phyloP scores from a whole-genome alignment of 2,329 filamentous ascomycete genomes.

The Monilinia laxa region DNA sequence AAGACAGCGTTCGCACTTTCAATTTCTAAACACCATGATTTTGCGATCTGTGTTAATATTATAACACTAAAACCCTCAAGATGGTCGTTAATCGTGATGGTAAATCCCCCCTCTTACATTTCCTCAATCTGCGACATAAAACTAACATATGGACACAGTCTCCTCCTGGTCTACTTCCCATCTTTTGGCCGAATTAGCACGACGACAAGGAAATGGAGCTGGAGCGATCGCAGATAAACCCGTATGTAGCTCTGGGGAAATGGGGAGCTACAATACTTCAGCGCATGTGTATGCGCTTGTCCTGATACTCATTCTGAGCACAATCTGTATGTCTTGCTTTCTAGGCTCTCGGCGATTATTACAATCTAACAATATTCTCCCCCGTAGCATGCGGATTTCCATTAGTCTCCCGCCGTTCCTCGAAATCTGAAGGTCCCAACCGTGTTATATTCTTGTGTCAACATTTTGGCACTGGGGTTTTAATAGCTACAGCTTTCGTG shows the following conservation, averaged over 20 bases:
- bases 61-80: conserved; percentile 21
- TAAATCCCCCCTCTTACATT: not conserved
- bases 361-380: not conserved
- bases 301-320: conserved; percentile 56
- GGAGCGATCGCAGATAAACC: conserved; percentile 41
- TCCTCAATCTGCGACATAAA: not conserved
- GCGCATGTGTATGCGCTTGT: conserved; percentile 58
- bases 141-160: conserved; percentile 11
- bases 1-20: not conserved
- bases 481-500: conserved; percentile 85
- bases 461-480: conserved; percentile 78
- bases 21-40: conserved; percentile 13
- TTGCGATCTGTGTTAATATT: conserved; percentile 4
- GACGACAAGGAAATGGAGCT: conserved; percentile 45
- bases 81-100: conserved; percentile 22
- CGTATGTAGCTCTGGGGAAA: conserved; percentile 52
- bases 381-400: conserved; percentile 41
- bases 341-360: conserved; percentile 19
- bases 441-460: conserved; percentile 55
- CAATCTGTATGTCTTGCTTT: conserved; percentile 43
- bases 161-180: conserved; percentile 35
- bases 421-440: conserved; percentile 33
- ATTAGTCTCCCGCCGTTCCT: conserved; percentile 38
- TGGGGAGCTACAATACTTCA: conserved; percentile 53
- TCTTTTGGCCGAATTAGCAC: conserved; percentile 50